These are phyloP conservation scores for Wallacemonas sp. DNA, from an alignment of 208 protist species.

Conservation along the genomic window DNA sequence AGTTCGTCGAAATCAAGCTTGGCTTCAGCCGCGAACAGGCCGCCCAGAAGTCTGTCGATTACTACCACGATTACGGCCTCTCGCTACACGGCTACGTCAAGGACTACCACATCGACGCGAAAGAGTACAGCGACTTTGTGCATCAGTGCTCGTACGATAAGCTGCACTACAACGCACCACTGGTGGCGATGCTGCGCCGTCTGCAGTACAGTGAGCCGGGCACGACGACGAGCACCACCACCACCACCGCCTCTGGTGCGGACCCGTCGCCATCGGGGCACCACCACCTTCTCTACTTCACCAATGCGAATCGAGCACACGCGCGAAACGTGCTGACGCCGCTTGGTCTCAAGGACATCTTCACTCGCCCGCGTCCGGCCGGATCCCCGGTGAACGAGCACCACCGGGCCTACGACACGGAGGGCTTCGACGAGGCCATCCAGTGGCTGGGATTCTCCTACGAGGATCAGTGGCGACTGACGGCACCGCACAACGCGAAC, in stretches of 20 bases:
- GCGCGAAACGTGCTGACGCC: constrained; percentile 44
- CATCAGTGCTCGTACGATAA: constrained; percentile 64
- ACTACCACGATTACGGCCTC: constrained; percentile 64
- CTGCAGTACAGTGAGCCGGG: constrained; percentile 28
- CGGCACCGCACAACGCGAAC: constrained; percentile 54
- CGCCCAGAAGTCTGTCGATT: constrained; percentile 25
- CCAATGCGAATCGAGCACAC: constrained; percentile 63
- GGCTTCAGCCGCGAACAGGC: constrained; percentile 38
- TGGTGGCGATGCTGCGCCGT: constrained; percentile 55
- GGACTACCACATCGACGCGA: constrained; percentile 54
- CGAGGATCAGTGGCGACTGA: constrained; percentile 78
- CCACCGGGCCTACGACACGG: constrained; percentile 28
- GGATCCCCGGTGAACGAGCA: constrained; percentile 29
- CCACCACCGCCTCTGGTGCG: not conserved
- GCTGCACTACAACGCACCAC: constrained; percentile 34
- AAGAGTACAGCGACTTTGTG: constrained; percentile 67
- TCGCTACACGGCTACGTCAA: constrained; percentile 58
- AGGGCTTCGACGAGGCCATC: constrained; percentile 32
- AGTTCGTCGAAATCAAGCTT: constrained; percentile 35
- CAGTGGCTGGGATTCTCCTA: constrained; percentile 67
- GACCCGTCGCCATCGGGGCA: not conserved
- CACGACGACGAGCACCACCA: not conserved
- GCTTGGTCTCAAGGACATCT: constrained; percentile 52
- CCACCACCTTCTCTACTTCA: constrained; percentile 78
- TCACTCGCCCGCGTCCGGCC: constrained; percentile 27